Conservation (phyloP, 2,329 filamentous ascomycete genomes). For the Knoxdaviesia proteae region DNA sequence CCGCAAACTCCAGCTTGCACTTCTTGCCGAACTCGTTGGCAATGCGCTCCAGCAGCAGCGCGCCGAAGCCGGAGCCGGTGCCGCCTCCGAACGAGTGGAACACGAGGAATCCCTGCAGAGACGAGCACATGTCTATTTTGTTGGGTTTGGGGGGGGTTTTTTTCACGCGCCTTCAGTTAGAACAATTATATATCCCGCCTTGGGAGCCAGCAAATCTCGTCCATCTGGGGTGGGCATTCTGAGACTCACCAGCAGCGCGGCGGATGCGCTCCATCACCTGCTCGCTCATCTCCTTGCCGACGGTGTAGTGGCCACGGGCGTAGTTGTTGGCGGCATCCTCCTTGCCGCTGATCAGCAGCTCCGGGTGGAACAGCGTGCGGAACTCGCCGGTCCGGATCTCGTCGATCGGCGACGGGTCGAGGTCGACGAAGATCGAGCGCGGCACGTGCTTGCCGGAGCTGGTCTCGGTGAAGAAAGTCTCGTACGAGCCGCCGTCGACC, state of each 20-base stretch:
- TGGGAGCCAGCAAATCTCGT: too few relatives aligned
- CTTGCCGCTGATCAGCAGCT: constrained; percentile 53
- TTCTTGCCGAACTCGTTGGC: constrained; percentile 59
- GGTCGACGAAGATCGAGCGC: constrained; percentile 50
- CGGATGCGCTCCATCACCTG: constrained; percentile 49
- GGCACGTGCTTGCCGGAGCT: constrained; percentile 52
- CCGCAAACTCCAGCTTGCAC: constrained; percentile 55
- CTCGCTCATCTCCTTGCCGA: constrained; percentile 59
- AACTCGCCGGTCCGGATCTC: constrained; percentile 51
- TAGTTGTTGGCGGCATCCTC: constrained; percentile 65
- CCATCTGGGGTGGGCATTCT: background rate
- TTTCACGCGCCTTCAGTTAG: too few relatives aligned
- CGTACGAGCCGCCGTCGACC: constrained; percentile 41
- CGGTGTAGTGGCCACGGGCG: constrained; percentile 55
- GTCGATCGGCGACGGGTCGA: constrained; percentile 53
- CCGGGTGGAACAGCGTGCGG: constrained; percentile 51
- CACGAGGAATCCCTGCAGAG: constrained; percentile 51
- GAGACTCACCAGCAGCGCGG: constrained; percentile 40
- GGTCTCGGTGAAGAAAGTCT: constrained; percentile 58
- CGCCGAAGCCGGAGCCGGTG: constrained; percentile 53
- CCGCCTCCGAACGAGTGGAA: constrained; percentile 59
- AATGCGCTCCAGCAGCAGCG: constrained; percentile 50
- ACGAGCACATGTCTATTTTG: constrained; percentile 46
- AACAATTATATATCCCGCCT: too few relatives aligned
- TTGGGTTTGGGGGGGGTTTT: too few relatives aligned